Base-by-base conservation (phyloP, 352 stramenopile species). In the Lagenidium sp. region DNA sequence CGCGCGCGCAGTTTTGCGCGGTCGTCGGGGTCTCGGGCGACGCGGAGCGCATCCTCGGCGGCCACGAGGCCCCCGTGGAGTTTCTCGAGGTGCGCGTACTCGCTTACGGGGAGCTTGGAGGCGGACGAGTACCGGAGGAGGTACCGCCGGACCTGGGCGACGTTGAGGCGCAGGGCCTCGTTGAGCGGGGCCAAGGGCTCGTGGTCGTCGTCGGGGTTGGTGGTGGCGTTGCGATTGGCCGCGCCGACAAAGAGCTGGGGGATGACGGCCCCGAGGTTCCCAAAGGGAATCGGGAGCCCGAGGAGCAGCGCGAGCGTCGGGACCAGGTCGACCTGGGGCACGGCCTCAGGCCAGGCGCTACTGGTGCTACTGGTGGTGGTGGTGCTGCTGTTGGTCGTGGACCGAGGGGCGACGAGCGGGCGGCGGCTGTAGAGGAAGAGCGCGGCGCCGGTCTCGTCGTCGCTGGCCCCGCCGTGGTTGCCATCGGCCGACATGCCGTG, bases 401-500 rank as follows among this genome's bases (percentile, higher is more conserved):
- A 13, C n/a, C n/a, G n/a, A n/a, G n/a, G n/a, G n/a, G n/a, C 46
- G 21, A 77, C 48, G 19, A 85, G 50, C 18, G 57, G 43, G 19
- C 61, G 41, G 34, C 72, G 80, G 51, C 72, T 85, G 48, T 96
- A 97, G 1, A 96, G 68, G 57, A 99, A 98, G 3, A 99, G 64
- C 18, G 90, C 95, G 13, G 96, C 95, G 32, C 92, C 92, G 0
- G 89, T 95, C 61, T 99, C 96, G 24, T 98, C 90, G 30, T 95
- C 74, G 20, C 72, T 97, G 26, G 94, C 95, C 21, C 96, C 96
- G n/a, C 96, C 96, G 63, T 99, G 95, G 63, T 99, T 98, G 22
- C 96, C 96, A 57, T 98, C 93, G 31, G 95, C 82, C 3, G 95
- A 99, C 96, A 99, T 99, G 38, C 96, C 96, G 65, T 99, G 96